Base-by-base conservation (phyloP, 257 asterid genomes). In the Avicennia marina region DNA sequence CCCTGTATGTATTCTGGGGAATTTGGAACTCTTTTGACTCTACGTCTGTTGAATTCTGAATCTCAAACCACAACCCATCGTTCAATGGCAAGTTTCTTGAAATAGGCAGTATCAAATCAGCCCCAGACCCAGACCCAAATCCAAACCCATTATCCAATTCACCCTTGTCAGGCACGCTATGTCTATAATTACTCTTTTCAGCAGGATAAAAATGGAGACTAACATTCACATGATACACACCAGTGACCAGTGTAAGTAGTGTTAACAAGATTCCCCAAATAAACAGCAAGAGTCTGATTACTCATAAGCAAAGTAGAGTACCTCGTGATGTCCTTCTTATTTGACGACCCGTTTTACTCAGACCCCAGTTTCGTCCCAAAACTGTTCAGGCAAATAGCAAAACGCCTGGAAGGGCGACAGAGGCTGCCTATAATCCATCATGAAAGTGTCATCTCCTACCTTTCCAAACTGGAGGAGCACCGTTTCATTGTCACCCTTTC, bases 381-480 rank as follows among this genome's bases (percentile, higher is more conserved):
- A 63, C 96, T 87, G 39, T 94, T 85, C 46, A 90, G 67, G 72
- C 98, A 90, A 70, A 90, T 85, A 2, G 98, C 96, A n/a, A 13
- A 90, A 90, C 0, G 98, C 96, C 67, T 90, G 96, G 67, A 90
- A 90, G 32, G 96, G 91, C 0, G 96, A 90, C 19, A 90, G 78
- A 13, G 98, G 98, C 72, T 75, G 84, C 64, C 91, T 63, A 58
- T 69, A 90, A 64, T 90, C 96, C 96, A 90, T 83, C 0, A 95
- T 85, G 63, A 90, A 90, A 43, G 77, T 77, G 42, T 87, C 95
- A 11, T 77, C 89, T 6, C 79, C 96, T 2, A 87, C 91, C 72
- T 87, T 87, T 34, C 98, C 94, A 61, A 87, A 90, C 73, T 90
- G 98, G n/a, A 90, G 91, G 46, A 90, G 61, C 63, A 90, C 98